Base-by-base conservation (phyloP, 139 green algal genomes). In the Chlorella sorokiniana region DNA sequence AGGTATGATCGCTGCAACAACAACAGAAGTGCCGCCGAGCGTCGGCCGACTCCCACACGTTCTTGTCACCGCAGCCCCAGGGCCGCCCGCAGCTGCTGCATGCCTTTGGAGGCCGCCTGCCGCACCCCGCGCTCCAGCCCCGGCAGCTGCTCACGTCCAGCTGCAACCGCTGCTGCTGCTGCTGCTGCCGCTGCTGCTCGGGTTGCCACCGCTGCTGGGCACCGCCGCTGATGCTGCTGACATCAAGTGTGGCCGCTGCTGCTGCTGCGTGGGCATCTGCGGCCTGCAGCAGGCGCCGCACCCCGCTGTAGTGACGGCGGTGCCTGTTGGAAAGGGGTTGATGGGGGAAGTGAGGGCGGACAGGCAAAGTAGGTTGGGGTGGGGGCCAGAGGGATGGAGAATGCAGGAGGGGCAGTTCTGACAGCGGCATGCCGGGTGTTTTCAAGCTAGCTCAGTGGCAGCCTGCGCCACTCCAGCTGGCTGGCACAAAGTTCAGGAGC, bases 41-140 rank as follows among this genome's bases (percentile, higher is more conserved):
- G n/a, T n/a, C n/a, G n/a, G n/a, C n/a, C n/a, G n/a, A n/a, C n/a
- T n/a, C n/a, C n/a, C n/a, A n/a, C n/a, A n/a, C n/a, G n/a, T n/a
- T n/a, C n/a, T n/a, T n/a, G n/a, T 69, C n/a, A 41, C 42, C n/a
- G 42, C 9, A 25, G 18, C 8, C n/a, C 31, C 31, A 69, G 31
- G 5, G 63, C 63, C 9, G n/a, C 63, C 9, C 63, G n/a, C 63
- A 69, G 63, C 31, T 69, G 63, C 9, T 11, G 27, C 63, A 69
- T 69, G 9, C 63, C 63, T 25, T 44, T 22, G 9, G 31, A 37
- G n/a, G 63, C 63, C 31, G 63, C 63, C 63, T 69, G 63, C 63
- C 63, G n/a, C 63, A 69, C 63, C 6, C 63, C 63, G n/a, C 63
- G 63, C 63, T 69, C 63, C 63, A 69, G 33, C 63, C 63, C 31